Conservation (phyloP, 2,329 filamentous ascomycete genomes). For the Penicillium crustosum region DNA sequence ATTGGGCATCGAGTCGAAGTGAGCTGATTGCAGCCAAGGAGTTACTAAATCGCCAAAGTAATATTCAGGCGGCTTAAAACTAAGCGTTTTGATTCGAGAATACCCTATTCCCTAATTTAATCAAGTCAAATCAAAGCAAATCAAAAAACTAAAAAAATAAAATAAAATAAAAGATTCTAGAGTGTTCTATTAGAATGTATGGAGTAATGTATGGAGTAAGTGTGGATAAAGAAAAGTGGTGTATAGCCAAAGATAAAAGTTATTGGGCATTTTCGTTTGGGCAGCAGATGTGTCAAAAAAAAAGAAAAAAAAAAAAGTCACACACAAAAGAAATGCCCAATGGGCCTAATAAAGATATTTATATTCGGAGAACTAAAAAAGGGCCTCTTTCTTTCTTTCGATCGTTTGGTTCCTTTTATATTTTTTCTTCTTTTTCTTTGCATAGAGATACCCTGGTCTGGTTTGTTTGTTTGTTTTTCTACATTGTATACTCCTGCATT, state of each 20-base stretch:
- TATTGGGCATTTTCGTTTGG: conserved; percentile 11
- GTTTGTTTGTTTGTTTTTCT: not conserved
- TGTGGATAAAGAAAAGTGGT: too few species aligned
- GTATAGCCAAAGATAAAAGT: not conserved
- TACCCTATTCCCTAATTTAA: not conserved
- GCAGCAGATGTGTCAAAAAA: conserved; percentile 1
- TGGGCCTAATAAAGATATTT: not conserved
- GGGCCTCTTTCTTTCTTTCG: not conserved
- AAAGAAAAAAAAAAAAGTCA: not conserved
- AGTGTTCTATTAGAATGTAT: not conserved
- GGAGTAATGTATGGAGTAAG: not conserved
- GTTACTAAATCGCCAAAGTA: conserved; percentile 34
- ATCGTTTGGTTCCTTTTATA: not conserved
- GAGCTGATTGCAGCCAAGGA: conserved; percentile 46
- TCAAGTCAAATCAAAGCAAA: too few species aligned
- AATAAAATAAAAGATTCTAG: not conserved
- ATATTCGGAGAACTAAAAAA: not conserved
- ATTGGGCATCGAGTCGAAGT: conserved; percentile 35
- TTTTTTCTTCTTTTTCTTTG: not conserved
- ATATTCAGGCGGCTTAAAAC: conserved; percentile 1
- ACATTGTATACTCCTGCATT: not conserved
- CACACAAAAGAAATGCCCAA: conserved; percentile 11
- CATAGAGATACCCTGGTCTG: not conserved
- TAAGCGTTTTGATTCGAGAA: conserved; percentile 1
- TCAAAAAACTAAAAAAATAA: not conserved